These are phyloP conservation scores for Schizothecium vesticola DNA, from an alignment of 495 filamentous ascomycete genomes.

Conservation along the genomic window DNA sequence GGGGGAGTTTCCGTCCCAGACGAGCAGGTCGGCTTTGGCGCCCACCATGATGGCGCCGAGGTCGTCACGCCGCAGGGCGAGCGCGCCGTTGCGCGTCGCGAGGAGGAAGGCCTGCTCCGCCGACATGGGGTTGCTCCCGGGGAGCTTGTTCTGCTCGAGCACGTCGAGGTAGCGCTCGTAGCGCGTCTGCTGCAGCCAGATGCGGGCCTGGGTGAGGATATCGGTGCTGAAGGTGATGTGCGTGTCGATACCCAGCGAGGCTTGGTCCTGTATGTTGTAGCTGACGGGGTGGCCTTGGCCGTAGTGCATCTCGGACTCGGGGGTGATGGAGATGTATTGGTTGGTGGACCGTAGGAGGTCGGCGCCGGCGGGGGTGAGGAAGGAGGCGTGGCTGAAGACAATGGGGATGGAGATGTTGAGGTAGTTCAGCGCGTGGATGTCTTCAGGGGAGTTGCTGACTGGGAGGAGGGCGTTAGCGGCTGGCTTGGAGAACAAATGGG, in stretches of 20 bases:
- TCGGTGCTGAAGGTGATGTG: constrained; percentile 42
- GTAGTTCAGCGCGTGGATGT: constrained; percentile 27
- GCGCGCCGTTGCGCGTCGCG: constrained; percentile 43
- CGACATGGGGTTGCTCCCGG: constrained; percentile 37
- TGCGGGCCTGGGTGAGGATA: constrained; percentile 40
- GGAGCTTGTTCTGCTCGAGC: constrained; percentile 33
- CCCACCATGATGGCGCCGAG: constrained; percentile 41
- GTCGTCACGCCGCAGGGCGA: constrained; percentile 40
- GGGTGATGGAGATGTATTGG: constrained; percentile 42
- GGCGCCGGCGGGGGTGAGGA: too few species aligned
- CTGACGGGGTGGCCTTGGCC: constrained; percentile 34
- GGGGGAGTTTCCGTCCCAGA: constrained; percentile 44
- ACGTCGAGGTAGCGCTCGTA: constrained; percentile 30
- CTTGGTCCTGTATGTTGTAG: constrained; percentile 36
- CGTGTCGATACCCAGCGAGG: constrained; percentile 42
- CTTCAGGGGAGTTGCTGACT: constrained; percentile 33
- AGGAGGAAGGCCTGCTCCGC: constrained; percentile 49
- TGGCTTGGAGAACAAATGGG: too few species aligned
- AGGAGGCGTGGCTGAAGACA: constrained; percentile 43
- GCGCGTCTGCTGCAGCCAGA: constrained; percentile 40
- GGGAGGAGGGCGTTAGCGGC: too few species aligned
- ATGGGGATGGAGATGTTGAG: constrained; percentile 35
- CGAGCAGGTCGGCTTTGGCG: constrained; percentile 44
- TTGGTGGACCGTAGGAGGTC: constrained; percentile 32
- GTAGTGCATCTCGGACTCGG: constrained; percentile 45